Base-by-base conservation (phyloP, 495 filamentous ascomycete species). In the Penicillium coffeae region DNA sequence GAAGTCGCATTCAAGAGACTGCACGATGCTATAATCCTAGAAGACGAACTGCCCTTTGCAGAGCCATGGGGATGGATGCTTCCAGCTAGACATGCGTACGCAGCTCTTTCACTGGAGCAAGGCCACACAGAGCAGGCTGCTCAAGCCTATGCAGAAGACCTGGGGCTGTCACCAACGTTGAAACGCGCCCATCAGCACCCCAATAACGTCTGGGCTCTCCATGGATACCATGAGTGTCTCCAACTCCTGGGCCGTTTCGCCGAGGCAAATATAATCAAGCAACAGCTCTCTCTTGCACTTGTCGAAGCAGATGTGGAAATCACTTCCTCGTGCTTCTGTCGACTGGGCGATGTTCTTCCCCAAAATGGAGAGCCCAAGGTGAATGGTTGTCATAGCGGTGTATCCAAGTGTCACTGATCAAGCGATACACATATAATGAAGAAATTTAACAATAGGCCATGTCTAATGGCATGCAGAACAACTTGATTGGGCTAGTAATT, bases 41-140 rank as follows among this genome's bases (percentile, higher is more conserved):
- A 84, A 47, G 78, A 84, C 45, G 48, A 56, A 0, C 65, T 88
- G 3, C 77, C 75, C 0, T 88, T 83, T 45, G 78, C 81, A 44
- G 84, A 88, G 60, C 84, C 84, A 0, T 86, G 83, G 82, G 79
- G 79, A 0, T 85, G 81, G 82, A 85, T 86, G 82, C 77, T 82
- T 50, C 82, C 84, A 0, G 74, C 81, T 0, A 66, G 82, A 3
- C 84, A 88, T 63, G 82, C 83, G 1, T 78, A 81, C 42, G 84
- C 78, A 0, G 84, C 83, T 2, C 66, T 88, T 1, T 63, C 83
- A 13, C 58, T 83, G 0, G 84, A 88, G 47, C 83, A 86, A 49
- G 76, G 73, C 1, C 69, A 66, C 2, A 68, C 80, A 6, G 65
- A 77, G 21, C 70, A 84, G 43, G 83, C 83, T 0, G 49, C 71